Conservation (phyloP, 805 yeast species). For the Metschnikowia drakensbergensis region DNA sequence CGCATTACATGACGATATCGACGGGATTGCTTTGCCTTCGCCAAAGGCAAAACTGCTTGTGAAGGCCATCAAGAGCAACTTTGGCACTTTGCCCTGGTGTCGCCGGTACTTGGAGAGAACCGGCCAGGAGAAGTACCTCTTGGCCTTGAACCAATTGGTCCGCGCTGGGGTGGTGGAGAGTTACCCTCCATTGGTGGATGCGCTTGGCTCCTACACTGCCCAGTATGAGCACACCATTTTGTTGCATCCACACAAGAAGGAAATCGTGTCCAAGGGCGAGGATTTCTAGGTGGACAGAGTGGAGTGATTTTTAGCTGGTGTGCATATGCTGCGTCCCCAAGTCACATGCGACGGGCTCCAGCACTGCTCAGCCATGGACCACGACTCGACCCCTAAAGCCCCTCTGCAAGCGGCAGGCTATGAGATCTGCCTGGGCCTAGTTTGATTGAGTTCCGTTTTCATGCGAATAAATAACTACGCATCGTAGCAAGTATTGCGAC, state of each 20-base stretch:
- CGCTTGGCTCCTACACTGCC: constrained; percentile 85
- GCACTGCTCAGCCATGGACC: too few species aligned
- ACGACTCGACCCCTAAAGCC: too few species aligned
- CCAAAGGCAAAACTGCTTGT: constrained; percentile 69
- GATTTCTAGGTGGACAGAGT: constrained; percentile 52
- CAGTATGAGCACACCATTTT: constrained; percentile 94
- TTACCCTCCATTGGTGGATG: constrained; percentile 88
- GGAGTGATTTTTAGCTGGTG: constrained; percentile 7
- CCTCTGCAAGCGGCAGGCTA: too few species aligned
- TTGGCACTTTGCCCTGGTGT: constrained; percentile 96
- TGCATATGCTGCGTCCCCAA: background rate
- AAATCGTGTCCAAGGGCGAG: constrained; percentile 91
- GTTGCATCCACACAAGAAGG: constrained; percentile 87
- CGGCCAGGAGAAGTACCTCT: constrained; percentile 87
- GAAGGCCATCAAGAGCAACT: constrained; percentile 67
- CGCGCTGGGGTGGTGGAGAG: constrained; percentile 86
- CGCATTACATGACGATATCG: constrained; percentile 54
- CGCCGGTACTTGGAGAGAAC: constrained; percentile 87
- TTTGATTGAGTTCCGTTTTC: too few species aligned
- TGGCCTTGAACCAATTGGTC: constrained; percentile 82
- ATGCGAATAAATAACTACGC: background rate
- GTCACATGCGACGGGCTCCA: background rate
- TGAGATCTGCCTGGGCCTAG: too few species aligned
- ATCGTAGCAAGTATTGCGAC: background rate
- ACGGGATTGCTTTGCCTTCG: constrained; percentile 42